These are phyloP conservation scores for Aspergillus bombycis DNA, from an alignment of 2,329 filamentous ascomycete genomes.

Conservation along the genomic window DNA sequence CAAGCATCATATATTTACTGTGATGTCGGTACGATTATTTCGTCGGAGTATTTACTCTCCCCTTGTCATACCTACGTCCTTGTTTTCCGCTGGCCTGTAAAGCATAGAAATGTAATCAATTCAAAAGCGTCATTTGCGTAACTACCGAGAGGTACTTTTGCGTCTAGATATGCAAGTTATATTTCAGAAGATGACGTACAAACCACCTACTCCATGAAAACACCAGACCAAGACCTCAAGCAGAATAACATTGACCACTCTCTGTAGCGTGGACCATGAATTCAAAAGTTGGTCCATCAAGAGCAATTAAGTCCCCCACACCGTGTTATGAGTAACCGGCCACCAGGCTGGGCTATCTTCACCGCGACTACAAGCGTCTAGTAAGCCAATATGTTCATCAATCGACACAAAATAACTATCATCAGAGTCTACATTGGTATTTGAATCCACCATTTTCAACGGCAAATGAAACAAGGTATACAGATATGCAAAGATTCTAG, in stretches of 20 bases:
- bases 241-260: background rate
- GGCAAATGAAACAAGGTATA: background rate
- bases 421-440: background rate
- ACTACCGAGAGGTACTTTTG: background rate
- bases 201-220: background rate
- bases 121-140: background rate
- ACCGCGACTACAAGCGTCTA: background rate
- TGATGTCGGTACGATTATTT: constrained; percentile 1
- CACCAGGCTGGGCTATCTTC: background rate
- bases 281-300: background rate
- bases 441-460: background rate
- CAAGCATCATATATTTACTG: background rate
- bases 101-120: background rate
- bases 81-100: background rate
- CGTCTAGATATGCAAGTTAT: background rate
- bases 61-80: constrained; percentile 2
- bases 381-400: background rate
- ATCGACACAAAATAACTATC: background rate
- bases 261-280: background rate
- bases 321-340: background rate
- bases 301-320: background rate
- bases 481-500: constrained; percentile 18
- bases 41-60: background rate
- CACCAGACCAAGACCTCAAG: background rate
- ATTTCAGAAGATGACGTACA: background rate